Evolutionary conservation across 768 basidiomycete species (phyloP).

Genomic region (Mycena olivaceomarginata): DNA sequence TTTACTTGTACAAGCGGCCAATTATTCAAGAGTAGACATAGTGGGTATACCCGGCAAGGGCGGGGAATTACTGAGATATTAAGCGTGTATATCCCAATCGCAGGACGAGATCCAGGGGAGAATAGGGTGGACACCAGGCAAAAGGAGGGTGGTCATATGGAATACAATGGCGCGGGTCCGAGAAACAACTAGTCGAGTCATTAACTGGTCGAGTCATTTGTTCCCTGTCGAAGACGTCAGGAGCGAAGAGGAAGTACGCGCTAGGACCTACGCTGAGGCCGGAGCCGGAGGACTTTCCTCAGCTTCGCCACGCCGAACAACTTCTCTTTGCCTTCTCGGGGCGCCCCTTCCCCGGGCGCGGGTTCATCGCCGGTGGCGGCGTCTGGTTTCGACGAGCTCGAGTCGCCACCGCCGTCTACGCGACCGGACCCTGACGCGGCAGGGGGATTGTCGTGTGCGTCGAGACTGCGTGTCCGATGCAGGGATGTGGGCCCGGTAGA

Average conservation of each 20-base stretch:
- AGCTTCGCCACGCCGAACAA: constrained; percentile 10
- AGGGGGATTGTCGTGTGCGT: neutral
- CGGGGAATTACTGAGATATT: too few relatives aligned
- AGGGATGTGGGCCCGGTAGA: neutral
- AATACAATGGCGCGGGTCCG: neutral
- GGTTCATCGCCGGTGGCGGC: neutral
- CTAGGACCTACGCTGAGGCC: constrained; percentile 9
- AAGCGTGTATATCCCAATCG: too few relatives aligned
- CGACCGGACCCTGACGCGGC: neutral
- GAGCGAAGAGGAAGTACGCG: neutral
- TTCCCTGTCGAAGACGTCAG: neutral
- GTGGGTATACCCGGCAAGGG: too few relatives aligned
- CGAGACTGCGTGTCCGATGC: neutral
- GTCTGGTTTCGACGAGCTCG: neutral
- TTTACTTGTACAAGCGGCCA: too few relatives aligned
- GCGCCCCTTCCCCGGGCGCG: neutral
- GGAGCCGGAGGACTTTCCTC: constrained; percentile 15
- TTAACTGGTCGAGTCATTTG: neutral
- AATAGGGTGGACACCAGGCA: too few relatives aligned
- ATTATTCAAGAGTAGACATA: too few relatives aligned
- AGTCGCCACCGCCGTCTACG: neutral
- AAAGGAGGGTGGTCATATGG: too few relatives aligned
- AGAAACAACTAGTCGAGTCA: too few relatives aligned
- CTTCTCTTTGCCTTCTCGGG: neutral
- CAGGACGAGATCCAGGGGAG: too few relatives aligned